Conservation (phyloP, 2,329 filamentous ascomycete species). For the Fusarium algeriense region DNA sequence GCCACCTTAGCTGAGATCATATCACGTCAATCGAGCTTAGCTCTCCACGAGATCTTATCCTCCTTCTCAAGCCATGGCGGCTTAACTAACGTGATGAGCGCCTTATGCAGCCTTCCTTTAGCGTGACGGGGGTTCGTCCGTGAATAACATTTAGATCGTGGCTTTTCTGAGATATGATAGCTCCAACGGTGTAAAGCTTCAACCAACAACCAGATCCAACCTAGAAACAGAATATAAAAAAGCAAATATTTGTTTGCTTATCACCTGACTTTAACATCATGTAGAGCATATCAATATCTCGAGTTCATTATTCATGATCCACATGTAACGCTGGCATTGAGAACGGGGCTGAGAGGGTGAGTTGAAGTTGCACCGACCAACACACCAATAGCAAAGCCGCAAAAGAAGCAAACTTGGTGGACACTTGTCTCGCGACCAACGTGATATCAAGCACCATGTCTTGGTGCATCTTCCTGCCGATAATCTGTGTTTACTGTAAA, state of each 20-base stretch:
- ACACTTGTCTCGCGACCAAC: conserved; percentile 26
- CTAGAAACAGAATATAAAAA: background rate
- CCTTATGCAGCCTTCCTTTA: conserved; percentile 30
- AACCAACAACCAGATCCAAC: conserved; percentile 2
- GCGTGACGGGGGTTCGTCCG: conserved; percentile 18
- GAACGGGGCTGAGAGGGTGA: background rate
- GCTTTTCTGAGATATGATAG: conserved; percentile 45
- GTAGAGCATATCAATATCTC: background rate
- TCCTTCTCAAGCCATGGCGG: background rate
- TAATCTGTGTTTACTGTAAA: conserved; percentile 4
- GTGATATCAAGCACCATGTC: conserved; percentile 1
- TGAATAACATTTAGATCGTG: conserved; percentile 11
- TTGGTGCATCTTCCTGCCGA: background rate
- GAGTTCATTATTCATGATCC: background rate
- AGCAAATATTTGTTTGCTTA: conserved; percentile 1
- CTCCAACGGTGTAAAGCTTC: background rate
- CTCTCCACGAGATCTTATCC: background rate
- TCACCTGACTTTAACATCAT: conserved; percentile 15
- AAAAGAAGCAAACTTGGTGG: conserved; percentile 15
- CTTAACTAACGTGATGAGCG: conserved; percentile 8
- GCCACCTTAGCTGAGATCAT: conserved; percentile 5
- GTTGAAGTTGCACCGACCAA: conserved; percentile 19
- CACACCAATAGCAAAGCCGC: conserved; percentile 20
- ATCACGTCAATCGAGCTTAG: conserved; percentile 21
- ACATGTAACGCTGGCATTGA: conserved; percentile 9